Evolutionary conservation across 106 monocot genomes (phyloP).

Genomic region (Posidonia australis): DNA sequence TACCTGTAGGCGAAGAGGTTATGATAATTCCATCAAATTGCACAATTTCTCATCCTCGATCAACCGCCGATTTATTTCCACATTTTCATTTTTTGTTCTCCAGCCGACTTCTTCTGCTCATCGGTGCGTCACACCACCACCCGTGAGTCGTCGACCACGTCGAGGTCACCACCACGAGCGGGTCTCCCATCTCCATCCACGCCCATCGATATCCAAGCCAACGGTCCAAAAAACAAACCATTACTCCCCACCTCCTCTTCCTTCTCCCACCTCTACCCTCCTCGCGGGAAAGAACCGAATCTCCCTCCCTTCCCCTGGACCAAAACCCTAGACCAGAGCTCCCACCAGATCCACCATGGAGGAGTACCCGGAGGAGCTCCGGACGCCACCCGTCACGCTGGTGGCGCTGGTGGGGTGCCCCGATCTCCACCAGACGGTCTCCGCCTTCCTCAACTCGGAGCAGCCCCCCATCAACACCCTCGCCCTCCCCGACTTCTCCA

Average conservation of each 20-base stretch:
- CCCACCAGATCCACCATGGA: conserved; percentile 26
- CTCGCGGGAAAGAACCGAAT: neutral
- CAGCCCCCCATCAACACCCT: conserved; percentile 90
- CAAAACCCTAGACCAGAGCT: neutral
- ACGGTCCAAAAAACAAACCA: neutral
- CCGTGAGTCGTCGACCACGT: neutral
- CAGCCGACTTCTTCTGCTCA: too few species aligned
- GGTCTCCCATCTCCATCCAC: neutral
- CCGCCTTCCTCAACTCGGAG: conserved; percentile 67
- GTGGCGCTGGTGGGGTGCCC: conserved; percentile 60
- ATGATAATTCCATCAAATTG: too few species aligned
- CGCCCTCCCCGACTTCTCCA: conserved; percentile 72
- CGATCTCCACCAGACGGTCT: conserved; percentile 63
- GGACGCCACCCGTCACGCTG: conserved; percentile 43
- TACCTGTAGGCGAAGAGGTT: too few species aligned
- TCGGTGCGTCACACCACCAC: too few species aligned
- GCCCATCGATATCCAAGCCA: neutral
- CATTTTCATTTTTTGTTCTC: too few species aligned
- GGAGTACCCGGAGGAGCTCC: conserved; percentile 40
- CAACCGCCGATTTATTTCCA: too few species aligned
- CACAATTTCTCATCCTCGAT: too few species aligned
- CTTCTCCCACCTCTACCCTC: neutral
- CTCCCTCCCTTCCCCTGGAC: neutral
- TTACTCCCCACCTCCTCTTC: neutral
- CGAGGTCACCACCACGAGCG: neutral